Conservation (phyloP, 1,139 yeast species). For the Debaryomycetaceae sp. region DNA sequence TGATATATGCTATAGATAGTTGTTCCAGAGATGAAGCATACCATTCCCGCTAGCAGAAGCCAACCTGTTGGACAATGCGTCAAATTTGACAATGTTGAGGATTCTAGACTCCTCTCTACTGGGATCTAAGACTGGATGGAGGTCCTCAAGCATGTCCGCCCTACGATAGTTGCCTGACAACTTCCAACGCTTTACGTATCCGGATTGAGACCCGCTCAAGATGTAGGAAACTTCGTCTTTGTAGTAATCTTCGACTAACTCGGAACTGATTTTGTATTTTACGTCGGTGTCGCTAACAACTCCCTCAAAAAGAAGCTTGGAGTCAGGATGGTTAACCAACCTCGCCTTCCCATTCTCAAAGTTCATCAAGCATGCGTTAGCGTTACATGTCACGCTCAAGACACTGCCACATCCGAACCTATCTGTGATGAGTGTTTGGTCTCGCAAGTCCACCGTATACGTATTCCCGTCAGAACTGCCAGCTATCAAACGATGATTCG, state of each 20-base stretch:
- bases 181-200: conserved; percentile 9
- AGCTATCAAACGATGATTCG: conserved; percentile 9
- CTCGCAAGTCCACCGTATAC: conserved; percentile 25
- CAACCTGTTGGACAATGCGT: conserved; percentile 12
- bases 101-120: conserved; percentile 5
- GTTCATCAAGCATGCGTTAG: conserved; percentile 8
- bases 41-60: conserved; percentile 20
- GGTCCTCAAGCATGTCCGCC: not conserved
- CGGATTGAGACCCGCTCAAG: conserved; percentile 13
- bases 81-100: conserved; percentile 12
- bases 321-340: conserved; percentile 4
- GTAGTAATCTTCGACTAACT: conserved; percentile 8
- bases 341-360: conserved; percentile 11
- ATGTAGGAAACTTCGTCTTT: conserved; percentile 6
- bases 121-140: not conserved
- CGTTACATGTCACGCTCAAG: conserved; percentile 3
- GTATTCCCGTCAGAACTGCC: conserved; percentile 29
- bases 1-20: not conserved
- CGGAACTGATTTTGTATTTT: conserved; percentile 8
- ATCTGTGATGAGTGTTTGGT: conserved; percentile 13
- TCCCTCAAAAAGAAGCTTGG: conserved; percentile 2
- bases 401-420: conserved; percentile 10
- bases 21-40: conserved; percentile 21
- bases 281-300: conserved; percentile 1
- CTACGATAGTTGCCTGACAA: not conserved